These are phyloP conservation scores for Lithospermum erythrorhizon DNA, from an alignment of 257 asterid species.

Conservation along the genomic window DNA sequence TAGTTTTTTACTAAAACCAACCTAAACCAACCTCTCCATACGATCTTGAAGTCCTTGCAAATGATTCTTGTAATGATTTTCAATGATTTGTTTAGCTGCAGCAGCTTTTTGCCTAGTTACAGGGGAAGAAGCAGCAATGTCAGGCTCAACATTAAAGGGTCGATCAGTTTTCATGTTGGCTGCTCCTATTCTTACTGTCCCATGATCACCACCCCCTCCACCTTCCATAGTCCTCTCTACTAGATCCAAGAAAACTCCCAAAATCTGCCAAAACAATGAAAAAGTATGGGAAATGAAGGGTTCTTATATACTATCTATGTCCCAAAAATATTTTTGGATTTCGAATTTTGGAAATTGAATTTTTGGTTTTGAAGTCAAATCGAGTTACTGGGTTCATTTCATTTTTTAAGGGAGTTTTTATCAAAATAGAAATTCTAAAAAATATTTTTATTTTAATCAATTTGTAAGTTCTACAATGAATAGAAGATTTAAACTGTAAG, in stretches of 20 bases:
- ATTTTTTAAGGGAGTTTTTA: too few relatives aligned
- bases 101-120: constrained; percentile 93
- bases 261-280: too few relatives aligned
- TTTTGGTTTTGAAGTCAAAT: too few relatives aligned
- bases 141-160: constrained; percentile 50
- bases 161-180: constrained; percentile 36
- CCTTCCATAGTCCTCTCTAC: constrained; percentile 25
- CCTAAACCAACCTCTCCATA: constrained; percentile 51
- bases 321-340: too few relatives aligned
- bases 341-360: too few relatives aligned
- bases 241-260: neutral
- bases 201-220: constrained; percentile 27
- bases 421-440: too few relatives aligned
- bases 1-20: neutral
- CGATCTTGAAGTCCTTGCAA: constrained; percentile 94
- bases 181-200: constrained; percentile 37
- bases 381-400: too few relatives aligned
- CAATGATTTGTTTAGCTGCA: constrained; percentile 87
- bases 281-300: neutral
- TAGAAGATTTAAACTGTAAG: too few relatives aligned
- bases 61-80: constrained; percentile 89
- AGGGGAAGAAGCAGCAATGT: constrained; percentile 74
- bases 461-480: too few relatives aligned
- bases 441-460: too few relatives aligned
- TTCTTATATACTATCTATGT: neutral